Evolutionary conservation across 352 stramenopile genomes (phyloP).

Genomic region (Blastocystis hominis): DNA sequence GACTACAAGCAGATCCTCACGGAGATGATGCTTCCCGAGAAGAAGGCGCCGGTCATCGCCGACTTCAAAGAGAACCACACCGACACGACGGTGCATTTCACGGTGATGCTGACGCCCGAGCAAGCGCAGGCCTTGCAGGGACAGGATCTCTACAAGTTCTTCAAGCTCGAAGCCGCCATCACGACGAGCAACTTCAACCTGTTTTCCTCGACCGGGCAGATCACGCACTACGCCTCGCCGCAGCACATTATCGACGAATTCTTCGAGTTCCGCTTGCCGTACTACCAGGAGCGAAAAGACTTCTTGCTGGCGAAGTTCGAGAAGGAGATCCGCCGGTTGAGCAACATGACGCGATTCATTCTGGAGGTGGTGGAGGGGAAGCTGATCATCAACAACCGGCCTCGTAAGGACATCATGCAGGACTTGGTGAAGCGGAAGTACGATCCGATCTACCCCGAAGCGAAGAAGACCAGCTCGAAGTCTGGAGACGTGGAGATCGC

Average conservation of each 20-base stretch:
- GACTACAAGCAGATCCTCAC: conserved; percentile 88
- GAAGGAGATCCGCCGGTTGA: conserved; percentile 77
- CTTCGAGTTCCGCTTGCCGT: conserved; percentile 78
- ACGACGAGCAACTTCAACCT: conserved; percentile 91
- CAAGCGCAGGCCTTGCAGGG: conserved; percentile 66
- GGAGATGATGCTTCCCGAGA: conserved; percentile 67
- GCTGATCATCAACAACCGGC: conserved; percentile 83
- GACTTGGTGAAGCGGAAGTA: conserved; percentile 79
- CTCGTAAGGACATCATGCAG: conserved; percentile 79
- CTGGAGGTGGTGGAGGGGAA: conserved; percentile 78
- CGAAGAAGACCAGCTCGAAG: conserved; percentile 63
- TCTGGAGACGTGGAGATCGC: conserved; percentile 64
- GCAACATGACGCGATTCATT: conserved; percentile 89
- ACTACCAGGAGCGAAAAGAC: conserved; percentile 83
- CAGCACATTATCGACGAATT: conserved; percentile 84
- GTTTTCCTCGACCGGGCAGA: conserved; percentile 77
- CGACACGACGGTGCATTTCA: conserved; percentile 80
- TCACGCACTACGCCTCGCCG: conserved; percentile 82
- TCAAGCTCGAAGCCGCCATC: conserved; percentile 84
- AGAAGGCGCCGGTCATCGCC: conserved; percentile 70
- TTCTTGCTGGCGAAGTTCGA: conserved; percentile 71
- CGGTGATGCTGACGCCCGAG: conserved; percentile 71
- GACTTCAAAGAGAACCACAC: conserved; percentile 84
- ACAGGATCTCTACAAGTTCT: conserved; percentile 78
- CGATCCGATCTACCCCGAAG: conserved; percentile 66